These are phyloP conservation scores for Agrocybe chaxingu DNA, from an alignment of 768 basidiomycete genomes.

Conservation along the genomic window DNA sequence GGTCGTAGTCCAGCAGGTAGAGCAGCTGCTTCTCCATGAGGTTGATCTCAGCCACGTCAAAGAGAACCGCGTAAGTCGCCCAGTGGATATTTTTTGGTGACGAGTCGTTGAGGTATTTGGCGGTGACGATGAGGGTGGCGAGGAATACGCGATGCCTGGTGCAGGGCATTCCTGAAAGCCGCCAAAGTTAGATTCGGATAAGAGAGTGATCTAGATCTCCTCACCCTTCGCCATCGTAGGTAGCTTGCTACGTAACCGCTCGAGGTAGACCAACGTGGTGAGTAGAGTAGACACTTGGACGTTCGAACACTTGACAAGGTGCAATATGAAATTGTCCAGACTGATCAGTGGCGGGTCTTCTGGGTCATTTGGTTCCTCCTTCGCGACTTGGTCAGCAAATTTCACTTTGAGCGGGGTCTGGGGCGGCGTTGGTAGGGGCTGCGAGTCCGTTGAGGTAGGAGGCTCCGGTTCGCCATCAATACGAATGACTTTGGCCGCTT, in stretches of 20 bases:
- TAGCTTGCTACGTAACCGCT: conserved; percentile 77
- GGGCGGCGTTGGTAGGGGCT: conserved; percentile 62
- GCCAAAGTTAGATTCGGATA: conserved; percentile 3
- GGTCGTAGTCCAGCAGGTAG: conserved; percentile 87
- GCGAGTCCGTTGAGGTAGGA: conserved; percentile 14
- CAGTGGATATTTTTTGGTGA: conserved; percentile 95
- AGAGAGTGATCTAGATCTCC: conserved; percentile 18
- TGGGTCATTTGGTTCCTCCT: conserved; percentile 15
- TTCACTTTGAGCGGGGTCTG: conserved; percentile 54
- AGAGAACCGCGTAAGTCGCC: conserved; percentile 73
- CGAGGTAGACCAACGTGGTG: conserved; percentile 88
- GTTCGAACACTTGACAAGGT: conserved; percentile 76
- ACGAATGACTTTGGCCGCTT: conserved; percentile 72
- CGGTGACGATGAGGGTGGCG: conserved; percentile 90
- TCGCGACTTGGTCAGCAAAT: conserved; percentile 29
- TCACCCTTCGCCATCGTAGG: conserved; percentile 83
- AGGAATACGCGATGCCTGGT: conserved; percentile 95
- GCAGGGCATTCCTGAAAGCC: conserved; percentile 64
- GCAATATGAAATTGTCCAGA: conserved; percentile 81
- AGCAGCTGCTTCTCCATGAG: conserved; percentile 98
- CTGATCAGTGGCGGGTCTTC: conserved; percentile 38
- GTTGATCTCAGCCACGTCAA: conserved; percentile 80
- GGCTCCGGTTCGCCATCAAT: conserved; percentile 49
- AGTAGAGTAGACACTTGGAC: conserved; percentile 91
- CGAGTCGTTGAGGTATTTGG: conserved; percentile 97